Conservation (phyloP, 768 basidiomycete genomes). For the Podaxis mareebaensis region DNA sequence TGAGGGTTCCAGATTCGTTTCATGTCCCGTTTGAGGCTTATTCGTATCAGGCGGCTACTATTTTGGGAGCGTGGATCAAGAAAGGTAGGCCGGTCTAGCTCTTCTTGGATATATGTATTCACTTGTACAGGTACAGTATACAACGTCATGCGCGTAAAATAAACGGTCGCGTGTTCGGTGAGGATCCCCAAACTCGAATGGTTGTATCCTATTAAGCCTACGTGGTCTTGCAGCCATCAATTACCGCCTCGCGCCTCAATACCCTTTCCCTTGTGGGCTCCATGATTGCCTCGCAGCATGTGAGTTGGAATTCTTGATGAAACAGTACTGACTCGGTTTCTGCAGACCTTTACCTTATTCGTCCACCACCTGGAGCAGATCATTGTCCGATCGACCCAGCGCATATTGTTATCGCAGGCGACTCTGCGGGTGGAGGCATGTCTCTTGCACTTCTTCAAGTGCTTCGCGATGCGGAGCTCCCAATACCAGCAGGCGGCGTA, state of each 20-base stretch:
- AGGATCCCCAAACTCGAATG: conserved; percentile 19
- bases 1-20: conserved; percentile 26
- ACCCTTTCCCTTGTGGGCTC: conserved; percentile 91
- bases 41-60: conserved; percentile 68
- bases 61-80: conserved; percentile 79
- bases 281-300: conserved; percentile 91
- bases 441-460: conserved; percentile 82
- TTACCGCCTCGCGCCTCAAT: conserved; percentile 92
- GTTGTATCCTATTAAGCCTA: conserved; percentile 5
- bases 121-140: conserved; percentile 56
- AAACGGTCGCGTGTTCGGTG: conserved; percentile 85
- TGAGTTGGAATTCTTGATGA: conserved; percentile 32
- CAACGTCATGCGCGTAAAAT: conserved; percentile 91
- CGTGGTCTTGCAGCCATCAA: conserved; percentile 57
- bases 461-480: conserved; percentile 81
- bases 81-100: conserved; percentile 42
- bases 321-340: conserved; percentile 4
- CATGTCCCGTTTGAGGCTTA: background rate
- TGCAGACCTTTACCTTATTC: conserved; percentile 83
- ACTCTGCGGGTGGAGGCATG: conserved; percentile 92
- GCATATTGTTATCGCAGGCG: conserved; percentile 84
- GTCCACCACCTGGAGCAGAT: conserved; percentile 76
- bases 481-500: conserved; percentile 83
- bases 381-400: conserved; percentile 81
- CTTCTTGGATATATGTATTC: background rate